These are phyloP conservation scores for Globisporangium viniferum DNA, from an alignment of 352 stramenopile species.

Conservation along the genomic window DNA sequence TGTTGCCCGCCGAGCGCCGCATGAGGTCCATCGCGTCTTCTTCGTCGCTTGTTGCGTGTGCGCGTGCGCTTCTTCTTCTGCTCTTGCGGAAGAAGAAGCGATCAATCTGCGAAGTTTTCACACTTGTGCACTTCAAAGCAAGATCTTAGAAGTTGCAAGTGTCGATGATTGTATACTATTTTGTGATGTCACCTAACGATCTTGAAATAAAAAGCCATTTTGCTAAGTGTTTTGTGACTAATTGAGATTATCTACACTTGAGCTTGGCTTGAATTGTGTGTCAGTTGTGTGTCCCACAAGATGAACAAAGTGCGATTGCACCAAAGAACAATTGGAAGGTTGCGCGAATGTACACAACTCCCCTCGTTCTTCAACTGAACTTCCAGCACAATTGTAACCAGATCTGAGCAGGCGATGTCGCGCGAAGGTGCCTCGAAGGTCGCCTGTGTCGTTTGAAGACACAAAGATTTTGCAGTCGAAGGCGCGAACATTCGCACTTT, in stretches of 20 bases:
- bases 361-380: background rate
- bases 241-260: no score
- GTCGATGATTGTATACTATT: no score
- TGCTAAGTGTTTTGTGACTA: no score
- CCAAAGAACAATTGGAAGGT: background rate
- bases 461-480: constrained; percentile 1
- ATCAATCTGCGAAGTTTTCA: no score
- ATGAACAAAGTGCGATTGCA: background rate
- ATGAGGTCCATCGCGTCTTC: constrained; percentile 18
- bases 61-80: background rate
- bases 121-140: no score
- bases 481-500: constrained; percentile 9
- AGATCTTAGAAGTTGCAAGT: no score
- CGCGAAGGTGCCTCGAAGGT: constrained; percentile 5
- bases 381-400: background rate
- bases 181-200: no score
- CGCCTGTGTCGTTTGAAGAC: constrained; percentile 10
- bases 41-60: no score
- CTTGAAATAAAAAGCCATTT: no score
- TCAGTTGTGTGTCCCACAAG: background rate
- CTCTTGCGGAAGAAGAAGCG: no score
- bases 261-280: no score
- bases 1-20: constrained; percentile 18
- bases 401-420: background rate
- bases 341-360: background rate